Percentiles rank a stretch among this genome's conserved stretches.
Conservation (phyloP, 2,329 filamentous ascomycete species). For the Penicillium polonicum region DNA sequence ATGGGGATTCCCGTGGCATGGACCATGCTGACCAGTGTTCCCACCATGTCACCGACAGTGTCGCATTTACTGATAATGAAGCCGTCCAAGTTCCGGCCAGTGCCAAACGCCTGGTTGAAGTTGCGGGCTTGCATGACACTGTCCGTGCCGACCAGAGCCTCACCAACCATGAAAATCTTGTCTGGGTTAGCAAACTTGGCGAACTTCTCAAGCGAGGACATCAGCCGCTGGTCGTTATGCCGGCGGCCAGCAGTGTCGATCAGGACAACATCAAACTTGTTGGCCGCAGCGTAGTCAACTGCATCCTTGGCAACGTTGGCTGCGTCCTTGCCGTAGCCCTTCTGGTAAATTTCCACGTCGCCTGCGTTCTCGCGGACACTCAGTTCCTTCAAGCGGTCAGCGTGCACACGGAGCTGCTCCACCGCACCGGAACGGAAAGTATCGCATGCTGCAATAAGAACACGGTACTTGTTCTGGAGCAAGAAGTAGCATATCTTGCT, state of each 20-base stretch:
- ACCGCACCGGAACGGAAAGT: constrained; percentile 97
- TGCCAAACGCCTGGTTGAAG: constrained; percentile 90
- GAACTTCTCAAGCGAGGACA: constrained; percentile 97
- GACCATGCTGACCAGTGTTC: constrained; percentile 92
- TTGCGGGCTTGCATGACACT: constrained; percentile 93
- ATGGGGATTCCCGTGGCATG: constrained; percentile 96
- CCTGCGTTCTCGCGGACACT: constrained; percentile 76
- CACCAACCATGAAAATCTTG: constrained; percentile 96
- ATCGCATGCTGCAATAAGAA: constrained; percentile 90
- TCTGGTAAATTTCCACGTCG: constrained; percentile 87
- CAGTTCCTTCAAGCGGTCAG: constrained; percentile 87
- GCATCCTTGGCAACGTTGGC: constrained; percentile 94
- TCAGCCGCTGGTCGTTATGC: constrained; percentile 92
- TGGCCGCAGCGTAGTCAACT: constrained; percentile 71
- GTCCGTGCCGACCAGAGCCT: constrained; percentile 92
- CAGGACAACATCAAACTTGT: constrained; percentile 86
- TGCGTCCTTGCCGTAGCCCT: constrained; percentile 96
- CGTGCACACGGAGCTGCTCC: constrained; percentile 93
- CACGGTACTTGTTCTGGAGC: constrained; percentile 93
- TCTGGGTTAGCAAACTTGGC: constrained; percentile 93
- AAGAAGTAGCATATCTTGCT: constrained; percentile 98
- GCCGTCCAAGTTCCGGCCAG: constrained; percentile 76
- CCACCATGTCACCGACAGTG: constrained; percentile 99
- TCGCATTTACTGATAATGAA: constrained; percentile 99
- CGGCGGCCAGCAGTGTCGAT: constrained; percentile 94